phyloP scores from a whole-genome alignment of 2,329 filamentous ascomycete genomes.

The Colletotrichum somersetense region DNA sequence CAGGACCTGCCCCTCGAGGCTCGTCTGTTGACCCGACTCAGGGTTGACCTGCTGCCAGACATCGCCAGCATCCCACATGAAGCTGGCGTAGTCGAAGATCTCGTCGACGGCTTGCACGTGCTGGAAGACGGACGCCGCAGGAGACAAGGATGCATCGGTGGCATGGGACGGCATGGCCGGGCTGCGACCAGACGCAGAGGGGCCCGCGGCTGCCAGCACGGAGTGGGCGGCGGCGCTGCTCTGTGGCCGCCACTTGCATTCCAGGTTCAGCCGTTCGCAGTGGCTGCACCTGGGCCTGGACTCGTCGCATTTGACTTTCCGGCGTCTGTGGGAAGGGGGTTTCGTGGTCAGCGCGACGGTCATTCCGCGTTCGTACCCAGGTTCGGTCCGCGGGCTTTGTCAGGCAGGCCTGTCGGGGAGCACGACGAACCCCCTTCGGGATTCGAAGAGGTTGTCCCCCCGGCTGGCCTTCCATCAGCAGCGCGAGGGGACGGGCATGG shows the following conservation, averaged over 20 bases:
- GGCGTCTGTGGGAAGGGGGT: slow-evolving; percentile 51
- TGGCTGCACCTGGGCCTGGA: slow-evolving; percentile 64
- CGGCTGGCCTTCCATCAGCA: not conserved
- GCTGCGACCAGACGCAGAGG: slow-evolving; percentile 44
- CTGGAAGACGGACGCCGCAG: slow-evolving; percentile 46
- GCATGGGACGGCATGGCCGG: slow-evolving; percentile 45
- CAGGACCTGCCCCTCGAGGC: slow-evolving; percentile 19
- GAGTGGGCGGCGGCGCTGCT: slow-evolving; percentile 22
- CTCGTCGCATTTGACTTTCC: slow-evolving; percentile 69
- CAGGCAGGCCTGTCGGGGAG: not conserved
- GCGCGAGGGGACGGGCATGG: not conserved
- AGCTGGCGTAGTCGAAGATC: slow-evolving; percentile 62
- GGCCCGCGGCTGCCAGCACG: slow-evolving; percentile 43
- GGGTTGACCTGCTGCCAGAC: slow-evolving; percentile 49
- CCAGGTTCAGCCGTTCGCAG: slow-evolving; percentile 65
- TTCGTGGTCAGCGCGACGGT: slow-evolving; percentile 14
- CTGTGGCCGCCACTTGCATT: slow-evolving; percentile 63
- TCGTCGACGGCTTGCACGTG: slow-evolving; percentile 54
- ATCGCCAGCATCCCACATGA: slow-evolving; percentile 60
- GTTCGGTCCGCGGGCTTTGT: not conserved
- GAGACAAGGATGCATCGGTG: slow-evolving; percentile 46
- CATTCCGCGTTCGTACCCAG: not conserved
- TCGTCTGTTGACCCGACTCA: slow-evolving; percentile 39
- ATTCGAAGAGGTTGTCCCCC: not conserved
- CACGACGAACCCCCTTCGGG: not conserved